These are phyloP conservation scores for Peronosclerospora sorghi DNA, from an alignment of 352 stramenopile species.

Conservation along the genomic window DNA sequence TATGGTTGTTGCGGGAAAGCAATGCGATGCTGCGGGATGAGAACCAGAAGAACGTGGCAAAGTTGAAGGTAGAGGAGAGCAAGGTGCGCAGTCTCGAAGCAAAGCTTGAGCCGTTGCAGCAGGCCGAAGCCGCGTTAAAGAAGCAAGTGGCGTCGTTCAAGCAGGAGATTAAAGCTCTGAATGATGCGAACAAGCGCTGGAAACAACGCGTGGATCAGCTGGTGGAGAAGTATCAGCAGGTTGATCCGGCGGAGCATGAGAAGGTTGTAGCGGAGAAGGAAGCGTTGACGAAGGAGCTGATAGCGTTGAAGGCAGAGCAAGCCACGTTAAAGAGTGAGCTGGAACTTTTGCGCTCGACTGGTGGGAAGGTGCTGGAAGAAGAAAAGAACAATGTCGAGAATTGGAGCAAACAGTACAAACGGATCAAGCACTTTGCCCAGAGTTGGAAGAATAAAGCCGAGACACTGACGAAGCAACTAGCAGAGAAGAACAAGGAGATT, in stretches of 20 bases:
- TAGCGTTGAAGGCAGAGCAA: slow-evolving; percentile 33
- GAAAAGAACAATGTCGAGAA: slow-evolving; percentile 61
- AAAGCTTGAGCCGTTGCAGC: slow-evolving; percentile 41
- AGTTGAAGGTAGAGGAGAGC: slow-evolving; percentile 40
- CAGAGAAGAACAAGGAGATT: slow-evolving; percentile 54
- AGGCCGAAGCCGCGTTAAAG: slow-evolving; percentile 32
- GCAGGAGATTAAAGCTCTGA: slow-evolving; percentile 47
- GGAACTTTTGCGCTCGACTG: slow-evolving; percentile 30
- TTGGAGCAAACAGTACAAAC: slow-evolving; percentile 62
- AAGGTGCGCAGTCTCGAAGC: slow-evolving; percentile 36
- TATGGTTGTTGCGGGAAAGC: slow-evolving; percentile 68
- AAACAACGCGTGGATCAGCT: slow-evolving; percentile 70
- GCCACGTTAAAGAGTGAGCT: slow-evolving; percentile 32
- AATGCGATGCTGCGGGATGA: slow-evolving; percentile 72
- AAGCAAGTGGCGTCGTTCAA: slow-evolving; percentile 41
- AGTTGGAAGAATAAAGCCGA: slow-evolving; percentile 76
- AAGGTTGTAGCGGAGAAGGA: slow-evolving; percentile 56
- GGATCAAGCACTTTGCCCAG: slow-evolving; percentile 74
- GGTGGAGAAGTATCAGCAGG: slow-evolving; percentile 76
- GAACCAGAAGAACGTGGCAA: slow-evolving; percentile 42
- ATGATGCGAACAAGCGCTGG: slow-evolving; percentile 60
- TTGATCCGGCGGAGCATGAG: slow-evolving; percentile 63
- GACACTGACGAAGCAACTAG: slow-evolving; percentile 44
- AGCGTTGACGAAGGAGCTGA: too few relatives aligned
- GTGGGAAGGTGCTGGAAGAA: slow-evolving; percentile 42